phyloP scores from a whole-genome alignment of 31 red algal species.

The Porphyra umbilicalis region DNA sequence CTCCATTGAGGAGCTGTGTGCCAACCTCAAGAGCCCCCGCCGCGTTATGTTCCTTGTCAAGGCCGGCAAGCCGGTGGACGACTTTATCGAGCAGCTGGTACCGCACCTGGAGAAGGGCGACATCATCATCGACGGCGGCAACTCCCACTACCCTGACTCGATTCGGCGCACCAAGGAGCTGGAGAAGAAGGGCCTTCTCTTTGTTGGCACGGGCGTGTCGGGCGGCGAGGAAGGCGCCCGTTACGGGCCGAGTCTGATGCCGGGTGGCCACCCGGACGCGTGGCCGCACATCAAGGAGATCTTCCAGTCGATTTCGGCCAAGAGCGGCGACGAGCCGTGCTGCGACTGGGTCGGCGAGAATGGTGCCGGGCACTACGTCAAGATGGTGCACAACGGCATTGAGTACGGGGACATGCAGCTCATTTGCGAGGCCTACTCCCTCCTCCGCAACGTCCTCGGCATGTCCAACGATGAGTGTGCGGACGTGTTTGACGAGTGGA shows the following conservation, averaged over 20 bases:
- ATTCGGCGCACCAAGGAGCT: conserved; percentile 53
- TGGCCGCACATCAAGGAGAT: conserved; percentile 58
- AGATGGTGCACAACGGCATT: conserved; percentile 95
- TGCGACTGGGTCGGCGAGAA: conserved; percentile 61
- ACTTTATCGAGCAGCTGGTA: conserved; percentile 34
- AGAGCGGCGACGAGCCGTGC: conserved; percentile 67
- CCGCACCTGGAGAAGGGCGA: conserved; percentile 56
- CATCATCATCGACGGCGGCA: conserved; percentile 86
- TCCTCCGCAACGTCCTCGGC: conserved; percentile 33
- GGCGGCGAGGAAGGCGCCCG: conserved; percentile 87
- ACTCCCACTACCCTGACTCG: conserved; percentile 62
- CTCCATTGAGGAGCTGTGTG: conserved; percentile 49
- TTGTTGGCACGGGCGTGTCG: conserved; percentile 68
- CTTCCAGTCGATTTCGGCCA: conserved; percentile 63
- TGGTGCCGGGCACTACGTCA: conserved; percentile 80
- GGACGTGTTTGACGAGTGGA: conserved; percentile 62
- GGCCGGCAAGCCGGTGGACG: conserved; percentile 72
- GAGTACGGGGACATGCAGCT: conserved; percentile 91
- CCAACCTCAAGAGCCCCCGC: conserved; percentile 53
- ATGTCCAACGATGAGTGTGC: conserved; percentile 43
- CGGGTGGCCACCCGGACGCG: conserved; percentile 43
- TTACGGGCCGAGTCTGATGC: conserved; percentile 77
- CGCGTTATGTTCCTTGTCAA: conserved; percentile 75
- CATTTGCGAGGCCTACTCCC: conserved; percentile 65
- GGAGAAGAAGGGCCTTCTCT: conserved; percentile 49